Conservation (phyloP, 305 asterid species). For the Fraxinus sp. region DNA sequence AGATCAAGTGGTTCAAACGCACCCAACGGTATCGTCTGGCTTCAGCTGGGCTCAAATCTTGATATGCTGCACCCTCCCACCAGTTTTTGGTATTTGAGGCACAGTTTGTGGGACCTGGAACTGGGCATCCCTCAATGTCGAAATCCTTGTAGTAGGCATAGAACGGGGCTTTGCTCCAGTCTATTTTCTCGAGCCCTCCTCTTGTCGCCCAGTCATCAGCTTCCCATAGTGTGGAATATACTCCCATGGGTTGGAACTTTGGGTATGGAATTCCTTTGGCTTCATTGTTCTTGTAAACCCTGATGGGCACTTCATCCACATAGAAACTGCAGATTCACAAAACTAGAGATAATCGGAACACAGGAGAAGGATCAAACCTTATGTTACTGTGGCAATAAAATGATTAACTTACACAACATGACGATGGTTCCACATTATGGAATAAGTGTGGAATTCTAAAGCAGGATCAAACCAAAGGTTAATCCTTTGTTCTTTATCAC, state of each 20-base stretch:
- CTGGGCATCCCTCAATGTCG: constrained; percentile 66
- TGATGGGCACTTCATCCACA: constrained; percentile 57
- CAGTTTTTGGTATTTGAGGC: constrained; percentile 48
- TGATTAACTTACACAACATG: constrained; percentile 42
- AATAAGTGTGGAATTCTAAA: constrained; percentile 48
- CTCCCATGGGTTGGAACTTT: constrained; percentile 61
- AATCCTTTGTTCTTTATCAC: constrained; percentile 59
- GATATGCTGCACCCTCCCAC: constrained; percentile 67
- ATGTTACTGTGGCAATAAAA: neutral
- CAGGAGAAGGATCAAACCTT: neutral
- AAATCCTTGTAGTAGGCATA: constrained; percentile 66
- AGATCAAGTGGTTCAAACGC: constrained; percentile 53
- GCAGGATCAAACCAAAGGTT: constrained; percentile 81
- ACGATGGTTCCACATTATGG: constrained; percentile 48
- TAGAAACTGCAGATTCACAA: constrained; percentile 24
- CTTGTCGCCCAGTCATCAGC: constrained; percentile 88
- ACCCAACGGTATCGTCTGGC: constrained; percentile 66
- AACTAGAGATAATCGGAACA: neutral
- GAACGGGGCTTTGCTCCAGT: constrained; percentile 78
- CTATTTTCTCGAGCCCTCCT: constrained; percentile 71
- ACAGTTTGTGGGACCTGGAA: constrained; percentile 58
- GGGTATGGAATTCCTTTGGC: constrained; percentile 67
- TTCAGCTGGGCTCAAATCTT: constrained; percentile 43
- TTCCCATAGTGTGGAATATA: constrained; percentile 71
- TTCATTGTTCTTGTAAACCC: constrained; percentile 70